Conservation (phyloP, 768 basidiomycete genomes). For the Crepidotus variabilis region DNA sequence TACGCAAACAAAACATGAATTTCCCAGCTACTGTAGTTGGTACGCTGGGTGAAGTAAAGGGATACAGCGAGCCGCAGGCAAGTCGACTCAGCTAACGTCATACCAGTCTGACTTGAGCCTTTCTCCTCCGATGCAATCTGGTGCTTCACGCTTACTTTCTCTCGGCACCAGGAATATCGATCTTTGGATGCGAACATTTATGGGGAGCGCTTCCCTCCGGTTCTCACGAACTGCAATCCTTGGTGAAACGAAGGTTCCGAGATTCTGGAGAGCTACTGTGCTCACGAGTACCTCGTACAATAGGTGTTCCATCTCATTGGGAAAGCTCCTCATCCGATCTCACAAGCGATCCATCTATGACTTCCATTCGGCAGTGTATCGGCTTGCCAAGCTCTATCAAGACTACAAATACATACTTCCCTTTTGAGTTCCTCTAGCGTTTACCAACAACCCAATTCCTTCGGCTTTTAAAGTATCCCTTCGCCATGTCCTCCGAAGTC, state of each 20-base stretch:
- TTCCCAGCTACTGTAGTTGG: neutral
- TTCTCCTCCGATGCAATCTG: constrained; percentile 6
- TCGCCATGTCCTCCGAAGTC: constrained; percentile 26
- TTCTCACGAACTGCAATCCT: neutral
- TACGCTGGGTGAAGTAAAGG: neutral
- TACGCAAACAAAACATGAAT: neutral
- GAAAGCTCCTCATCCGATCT: neutral
- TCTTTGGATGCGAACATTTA: neutral
- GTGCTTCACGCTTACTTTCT: constrained; percentile 7
- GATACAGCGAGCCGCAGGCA: neutral
- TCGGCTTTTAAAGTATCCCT: constrained; percentile 2
- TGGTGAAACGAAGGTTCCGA: neutral
- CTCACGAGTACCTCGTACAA: neutral
- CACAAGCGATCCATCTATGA: neutral
- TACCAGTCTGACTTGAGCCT: neutral
- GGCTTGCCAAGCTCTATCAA: constrained; percentile 2
- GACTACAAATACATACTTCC: constrained; percentile 6
- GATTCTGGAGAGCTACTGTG: neutral
- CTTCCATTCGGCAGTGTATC: neutral
- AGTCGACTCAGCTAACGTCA: neutral
- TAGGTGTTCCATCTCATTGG: neutral
- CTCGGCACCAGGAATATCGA: neutral
- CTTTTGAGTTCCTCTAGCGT: constrained; percentile 10
- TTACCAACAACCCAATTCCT: constrained; percentile 6
- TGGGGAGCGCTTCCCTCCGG: neutral